Percentiles rank a stretch among this genome's conserved stretches.
phyloP scores from a whole-genome alignment of 331 rosid genomes.

The Acacia pycnantha region DNA sequence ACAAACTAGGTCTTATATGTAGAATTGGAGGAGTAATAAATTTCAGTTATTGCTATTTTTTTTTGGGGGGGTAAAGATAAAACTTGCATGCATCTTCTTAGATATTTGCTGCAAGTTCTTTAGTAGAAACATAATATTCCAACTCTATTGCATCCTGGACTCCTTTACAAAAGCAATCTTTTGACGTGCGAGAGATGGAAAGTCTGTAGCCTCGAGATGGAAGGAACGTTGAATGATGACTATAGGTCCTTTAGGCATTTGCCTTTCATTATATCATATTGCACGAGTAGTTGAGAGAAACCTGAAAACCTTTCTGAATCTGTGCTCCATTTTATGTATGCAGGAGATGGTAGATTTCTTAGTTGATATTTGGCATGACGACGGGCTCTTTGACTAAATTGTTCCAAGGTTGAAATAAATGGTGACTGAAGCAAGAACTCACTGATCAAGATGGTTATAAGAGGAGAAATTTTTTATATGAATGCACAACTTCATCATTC shows the following conservation, averaged over 20 bases:
- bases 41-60: neutral
- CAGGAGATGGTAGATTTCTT: conserved; percentile 99
- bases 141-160: neutral
- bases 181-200: neutral
- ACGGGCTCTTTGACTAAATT: conserved; percentile 69
- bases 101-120: neutral
- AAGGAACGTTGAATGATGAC: neutral
- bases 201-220: conserved; percentile 10
- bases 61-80: neutral
- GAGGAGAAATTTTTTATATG: neutral
- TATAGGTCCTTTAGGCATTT: neutral
- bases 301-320: conserved; percentile 9
- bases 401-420: conserved; percentile 10
- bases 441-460: conserved; percentile 3
- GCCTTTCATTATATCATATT: neutral
- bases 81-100: neutral
- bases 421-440: conserved; percentile 26
- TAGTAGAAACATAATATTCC: neutral
- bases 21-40: neutral
- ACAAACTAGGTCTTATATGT: too few relatives aligned
- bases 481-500: too few relatives aligned
- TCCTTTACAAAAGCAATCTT: neutral
- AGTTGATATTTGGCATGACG: conserved; percentile 92
- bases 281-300: neutral
- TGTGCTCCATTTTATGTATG: conserved; percentile 26